Conservation (phyloP, 1,139 yeast genomes). For the Blastobotrys indianensis region DNA sequence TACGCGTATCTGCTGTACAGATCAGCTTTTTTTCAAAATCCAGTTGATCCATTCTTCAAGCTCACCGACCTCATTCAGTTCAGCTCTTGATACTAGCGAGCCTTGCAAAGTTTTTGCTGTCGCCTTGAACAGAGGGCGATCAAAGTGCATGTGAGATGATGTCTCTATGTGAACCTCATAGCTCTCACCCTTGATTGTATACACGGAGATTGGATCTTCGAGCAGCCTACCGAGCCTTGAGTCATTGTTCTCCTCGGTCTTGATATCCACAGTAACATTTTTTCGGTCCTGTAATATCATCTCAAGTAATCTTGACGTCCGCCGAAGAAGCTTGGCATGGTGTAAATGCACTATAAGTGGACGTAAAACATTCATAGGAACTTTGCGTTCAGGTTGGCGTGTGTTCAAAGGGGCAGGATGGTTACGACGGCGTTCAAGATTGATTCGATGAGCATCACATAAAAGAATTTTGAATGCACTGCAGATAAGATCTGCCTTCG, state of each 20-base stretch:
- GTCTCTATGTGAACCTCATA: slow-evolving; percentile 24
- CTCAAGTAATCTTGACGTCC: slow-evolving; percentile 41
- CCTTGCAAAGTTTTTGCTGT: slow-evolving; percentile 38
- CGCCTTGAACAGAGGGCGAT: slow-evolving; percentile 29
- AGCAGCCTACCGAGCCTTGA: slow-evolving; percentile 27
- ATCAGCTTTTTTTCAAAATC: slow-evolving; percentile 30
- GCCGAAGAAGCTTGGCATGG: slow-evolving; percentile 49
- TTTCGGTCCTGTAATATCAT: slow-evolving; percentile 34
- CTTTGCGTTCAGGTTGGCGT: slow-evolving; percentile 29
- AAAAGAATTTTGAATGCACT: slow-evolving; percentile 53
- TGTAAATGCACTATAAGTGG: slow-evolving; percentile 67
- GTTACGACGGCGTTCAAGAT: slow-evolving; percentile 41
- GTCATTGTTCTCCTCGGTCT: slow-evolving; percentile 9
- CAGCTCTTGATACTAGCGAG: slow-evolving; percentile 19
- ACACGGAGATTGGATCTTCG: slow-evolving; percentile 26
- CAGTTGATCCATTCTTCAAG: slow-evolving; percentile 63
- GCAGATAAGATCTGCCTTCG: slow-evolving; percentile 49
- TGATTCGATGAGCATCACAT: slow-evolving; percentile 53
- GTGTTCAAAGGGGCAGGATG: slow-evolving; percentile 27
- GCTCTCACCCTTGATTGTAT: slow-evolving; percentile 8
- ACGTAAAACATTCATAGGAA: slow-evolving; percentile 47
- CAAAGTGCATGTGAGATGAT: slow-evolving; percentile 29
- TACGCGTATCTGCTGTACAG: too few species aligned
- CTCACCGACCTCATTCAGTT: slow-evolving; percentile 55
- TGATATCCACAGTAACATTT: slow-evolving; percentile 17